Base-by-base conservation (phyloP, 1,139 yeast species). In the Lodderomyces pseudojiufengensis region DNA sequence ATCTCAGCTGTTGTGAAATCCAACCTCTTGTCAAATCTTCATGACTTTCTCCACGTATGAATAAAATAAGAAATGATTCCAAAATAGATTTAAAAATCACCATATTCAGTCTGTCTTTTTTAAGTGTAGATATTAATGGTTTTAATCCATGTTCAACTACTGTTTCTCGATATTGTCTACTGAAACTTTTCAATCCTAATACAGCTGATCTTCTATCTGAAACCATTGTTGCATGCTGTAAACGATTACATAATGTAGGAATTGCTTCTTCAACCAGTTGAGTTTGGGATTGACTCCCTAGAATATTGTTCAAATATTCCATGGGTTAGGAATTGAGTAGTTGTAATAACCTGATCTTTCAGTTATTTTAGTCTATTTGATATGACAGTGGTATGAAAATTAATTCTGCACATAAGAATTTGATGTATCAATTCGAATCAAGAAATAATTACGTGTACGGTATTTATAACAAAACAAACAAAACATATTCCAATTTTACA, bases 191-290 rank as follows among this genome's bases (percentile, higher is more conserved):
- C 46, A 94, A 66, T 0, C 95, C 94, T 32, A 92, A 68, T 3
- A 92, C 85, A 0, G 98, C 97, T 1, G 97, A 92, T 37, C 95
- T 67, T 45, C 97, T 70, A 59, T 94, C 98, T 27, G 86, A 80
- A 2, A 94, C 70, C 47, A 85, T 61, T 1, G 84, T 83, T 4
- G 97, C 81, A 61, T 92, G 90, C 38, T 81, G 80, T 37, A 92
- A 74, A 34, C 97, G 69, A 53, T 94, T 95, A 51, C 96, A 86
- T 38, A 92, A 67, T 5, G 94, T 86, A 5, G 92, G 80, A 41
- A 94, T 90, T 11, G 96, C 86, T 51, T 86, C 95, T 47, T 83
- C 88, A 8, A 85, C 96, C 65, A 63, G 69, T 44, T 62, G 70
- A 28, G 67, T 75, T 51, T 76, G 78, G 59, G 52, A 63, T 47